Percentiles rank a stretch among this genome's conserved stretches.
Conservation (phyloP, 179 eudicot species). For the Beta lomatogona region DNA sequence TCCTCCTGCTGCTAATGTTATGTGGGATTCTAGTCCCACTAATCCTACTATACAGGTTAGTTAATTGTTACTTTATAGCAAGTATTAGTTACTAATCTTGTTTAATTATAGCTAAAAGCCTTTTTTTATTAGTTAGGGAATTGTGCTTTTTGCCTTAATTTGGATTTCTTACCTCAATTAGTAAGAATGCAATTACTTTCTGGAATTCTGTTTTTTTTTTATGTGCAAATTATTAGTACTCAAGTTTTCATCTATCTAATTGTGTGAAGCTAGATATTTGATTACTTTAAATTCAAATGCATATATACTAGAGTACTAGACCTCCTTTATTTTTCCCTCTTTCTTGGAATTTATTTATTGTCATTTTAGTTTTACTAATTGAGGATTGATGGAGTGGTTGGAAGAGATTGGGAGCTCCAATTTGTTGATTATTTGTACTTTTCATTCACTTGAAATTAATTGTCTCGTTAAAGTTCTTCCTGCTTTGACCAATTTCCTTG, state of each 20-base stretch:
- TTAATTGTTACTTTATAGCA: not conserved
- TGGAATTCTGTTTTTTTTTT: not conserved
- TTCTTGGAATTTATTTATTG: too few species aligned
- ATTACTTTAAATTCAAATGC: too few species aligned
- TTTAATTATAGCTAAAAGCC: not conserved
- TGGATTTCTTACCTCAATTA: constrained; percentile 10
- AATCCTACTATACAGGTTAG: constrained; percentile 31
- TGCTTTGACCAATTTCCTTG: too few species aligned
- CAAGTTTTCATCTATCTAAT: too few species aligned
- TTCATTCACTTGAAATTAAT: not conserved
- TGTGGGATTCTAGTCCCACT: constrained; percentile 24
- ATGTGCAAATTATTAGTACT: too few species aligned
- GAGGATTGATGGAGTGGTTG: too few species aligned
- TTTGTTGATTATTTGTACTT: not conserved
- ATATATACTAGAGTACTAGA: not conserved
- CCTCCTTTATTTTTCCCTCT: not conserved
- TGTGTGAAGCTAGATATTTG: too few species aligned
- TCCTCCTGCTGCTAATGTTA: constrained; percentile 3
- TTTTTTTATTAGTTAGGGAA: not conserved
- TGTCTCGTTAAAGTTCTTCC: too few species aligned
- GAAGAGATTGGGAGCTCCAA: not conserved
- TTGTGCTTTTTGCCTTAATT: constrained; percentile 8
- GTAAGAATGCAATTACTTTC: not conserved
- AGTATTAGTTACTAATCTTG: not conserved
- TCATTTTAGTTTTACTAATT: too few species aligned